Percentiles rank a stretch among this genome's conserved stretches.
Conservation (phyloP, 495 filamentous ascomycete genomes). For the Aspergillus asperescens region DNA sequence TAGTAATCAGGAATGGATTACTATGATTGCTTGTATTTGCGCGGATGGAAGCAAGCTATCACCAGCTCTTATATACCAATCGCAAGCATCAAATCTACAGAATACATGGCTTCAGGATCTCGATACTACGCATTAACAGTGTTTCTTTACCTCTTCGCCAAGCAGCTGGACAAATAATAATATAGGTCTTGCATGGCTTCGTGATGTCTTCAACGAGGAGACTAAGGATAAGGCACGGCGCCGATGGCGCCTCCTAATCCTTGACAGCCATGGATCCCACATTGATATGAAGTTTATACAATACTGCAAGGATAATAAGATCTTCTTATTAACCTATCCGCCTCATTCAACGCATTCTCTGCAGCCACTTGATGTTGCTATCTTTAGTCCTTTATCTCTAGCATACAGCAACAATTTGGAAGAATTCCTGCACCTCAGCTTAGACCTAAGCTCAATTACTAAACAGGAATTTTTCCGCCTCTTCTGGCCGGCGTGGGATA, state of each 20-base stretch:
- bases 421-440: background rate
- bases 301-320: slow-evolving; percentile 5
- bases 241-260: background rate
- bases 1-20: slow-evolving; percentile 9
- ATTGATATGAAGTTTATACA: slow-evolving; percentile 4
- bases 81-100: background rate
- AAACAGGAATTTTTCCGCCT: slow-evolving; percentile 1
- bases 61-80: slow-evolving; percentile 3
- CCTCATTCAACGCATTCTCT: slow-evolving; percentile 7
- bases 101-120: slow-evolving; percentile 8
- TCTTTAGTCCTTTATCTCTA: background rate
- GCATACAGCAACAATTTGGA: background rate
- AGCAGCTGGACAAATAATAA: too few species aligned
- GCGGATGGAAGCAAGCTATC: background rate
- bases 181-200: slow-evolving; percentile 2
- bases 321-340: background rate
- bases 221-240: slow-evolving; percentile 2
- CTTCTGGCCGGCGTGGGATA: background rate
- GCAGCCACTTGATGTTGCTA: slow-evolving; percentile 4
- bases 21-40: too few species aligned
- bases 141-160: slow-evolving; percentile 6
- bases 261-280: slow-evolving; percentile 1
- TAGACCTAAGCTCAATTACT: background rate
- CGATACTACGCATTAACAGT: background rate
- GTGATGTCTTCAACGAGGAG: background rate